Evolutionary conservation across 2,329 filamentous ascomycete genomes (phyloP), one percentile per base, ranked within the genome.

Genomic region (Aspergillaceae sp.): DNA sequence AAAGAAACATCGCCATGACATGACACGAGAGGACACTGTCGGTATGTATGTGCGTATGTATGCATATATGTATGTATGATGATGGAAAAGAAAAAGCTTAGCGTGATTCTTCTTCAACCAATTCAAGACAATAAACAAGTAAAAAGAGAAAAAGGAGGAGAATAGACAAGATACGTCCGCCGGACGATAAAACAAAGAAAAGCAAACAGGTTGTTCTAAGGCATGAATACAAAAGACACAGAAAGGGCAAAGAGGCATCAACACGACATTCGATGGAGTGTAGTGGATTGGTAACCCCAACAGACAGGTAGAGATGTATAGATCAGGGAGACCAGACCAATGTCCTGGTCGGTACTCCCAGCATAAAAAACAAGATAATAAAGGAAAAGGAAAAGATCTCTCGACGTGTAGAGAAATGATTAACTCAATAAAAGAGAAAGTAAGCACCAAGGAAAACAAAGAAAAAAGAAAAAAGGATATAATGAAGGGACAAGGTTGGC

Each of bases 401-500:
- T 5, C n/a, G 28, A 41, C 28, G 11, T 30, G 29, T 40, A 27
- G 30, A 41, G 26, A 19, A 30, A 44, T 32, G 8, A 41, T 36
- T 30, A 42, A 27, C 33, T 11, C 11, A 7, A 29, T 38, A 11
- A 30, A 29, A 19, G 40, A 32, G 11, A 5, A 42, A 40, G 29
- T 35, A 9, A 33, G 32, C 28, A 19, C 19, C 19, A 29, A 19
- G 40, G 35, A n/a, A 5, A 42, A 40, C 27, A 35, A 9, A 33
- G 32, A 19, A 41, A 27, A 45, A 45, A 34, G 10, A 45, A 32
- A 43, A 34, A 36, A 33, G 45, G 32, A 28, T 42, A 47, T 45
- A 51, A 49, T 43, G 47, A 41, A 36, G 44, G 50, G 45, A 50
- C 44, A 43, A 40, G 41, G 40, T 42, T 11, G 41, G 41, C 9